Percentiles rank a stretch among this genome's conserved stretches.
These are phyloP conservation scores for Silene conica DNA, from an alignment of 148 eudicot genomes.

Conservation along the genomic window DNA sequence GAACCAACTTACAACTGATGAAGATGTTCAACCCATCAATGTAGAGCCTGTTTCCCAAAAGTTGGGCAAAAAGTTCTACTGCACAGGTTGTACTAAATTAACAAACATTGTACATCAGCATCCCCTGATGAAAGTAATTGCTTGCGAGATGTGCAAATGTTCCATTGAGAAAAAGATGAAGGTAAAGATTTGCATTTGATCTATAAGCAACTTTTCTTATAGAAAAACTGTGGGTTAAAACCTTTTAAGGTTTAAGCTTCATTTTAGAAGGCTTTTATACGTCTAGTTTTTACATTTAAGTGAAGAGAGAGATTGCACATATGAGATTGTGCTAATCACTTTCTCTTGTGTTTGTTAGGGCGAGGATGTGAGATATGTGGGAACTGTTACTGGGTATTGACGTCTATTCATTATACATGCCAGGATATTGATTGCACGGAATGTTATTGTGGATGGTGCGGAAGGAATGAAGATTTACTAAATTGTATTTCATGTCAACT, in stretches of 20 bases:
- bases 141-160: conserved; percentile 59
- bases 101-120: conserved; percentile 44
- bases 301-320: neutral
- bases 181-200: conserved; percentile 30
- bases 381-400: neutral
- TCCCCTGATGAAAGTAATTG: conserved; percentile 64
- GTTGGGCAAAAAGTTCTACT: conserved; percentile 34
- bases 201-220: neutral
- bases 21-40: conserved; percentile 18
- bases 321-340: neutral
- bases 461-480: conserved; percentile 44
- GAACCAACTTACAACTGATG: conserved; percentile 24
- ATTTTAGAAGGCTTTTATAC: neutral
- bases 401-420: conserved; percentile 5
- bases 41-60: conserved; percentile 15
- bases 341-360: neutral
- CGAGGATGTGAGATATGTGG: neutral
- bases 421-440: conserved; percentile 54
- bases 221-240: neutral
- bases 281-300: neutral
- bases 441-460: conserved; percentile 76
- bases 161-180: conserved; percentile 47
- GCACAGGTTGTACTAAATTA: conserved; percentile 62
- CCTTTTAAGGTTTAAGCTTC: neutral
- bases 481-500: conserved; percentile 60